Evolutionary conservation across 2,329 filamentous ascomycete species (phyloP).

Genomic region (Cladosporium colombiae): DNA sequence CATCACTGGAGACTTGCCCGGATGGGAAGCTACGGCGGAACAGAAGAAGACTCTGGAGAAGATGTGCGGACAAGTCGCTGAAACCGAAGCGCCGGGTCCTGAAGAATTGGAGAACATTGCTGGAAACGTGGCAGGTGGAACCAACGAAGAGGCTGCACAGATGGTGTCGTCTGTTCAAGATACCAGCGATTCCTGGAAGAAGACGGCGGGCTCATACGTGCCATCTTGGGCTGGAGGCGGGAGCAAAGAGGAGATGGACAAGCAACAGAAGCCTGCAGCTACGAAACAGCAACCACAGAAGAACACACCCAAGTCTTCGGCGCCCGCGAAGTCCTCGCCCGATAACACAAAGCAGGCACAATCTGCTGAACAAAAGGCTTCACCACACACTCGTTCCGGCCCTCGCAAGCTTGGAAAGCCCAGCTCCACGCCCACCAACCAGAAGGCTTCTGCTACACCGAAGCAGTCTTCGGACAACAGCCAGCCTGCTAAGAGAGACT

Average conservation of each 20-base stretch:
- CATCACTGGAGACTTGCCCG: slow-evolving; percentile 33
- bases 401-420: slow-evolving; percentile 16
- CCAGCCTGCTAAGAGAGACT: not conserved
- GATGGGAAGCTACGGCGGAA: slow-evolving; percentile 34
- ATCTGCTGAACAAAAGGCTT: not conserved
- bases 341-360: not conserved
- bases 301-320: not conserved
- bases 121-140: not conserved
- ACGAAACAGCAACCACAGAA: slow-evolving; percentile 4
- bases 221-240: not conserved
- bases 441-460: not conserved
- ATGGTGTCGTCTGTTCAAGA: not conserved
- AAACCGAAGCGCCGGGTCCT: slow-evolving; percentile 30
- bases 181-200: not conserved
- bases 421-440: not conserved
- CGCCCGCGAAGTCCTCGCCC: not conserved
- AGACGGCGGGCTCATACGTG: slow-evolving; percentile 1
- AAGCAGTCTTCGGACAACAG: not conserved
- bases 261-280: not conserved
- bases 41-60: slow-evolving; percentile 37
- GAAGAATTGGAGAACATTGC: slow-evolving; percentile 25
- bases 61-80: slow-evolving; percentile 34
- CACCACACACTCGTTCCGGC: not conserved
- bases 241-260: not conserved
- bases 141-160: not conserved